phyloP scores from a whole-genome alignment of 2,329 filamentous ascomycete genomes.

The Paracoccidioides lutzii region DNA sequence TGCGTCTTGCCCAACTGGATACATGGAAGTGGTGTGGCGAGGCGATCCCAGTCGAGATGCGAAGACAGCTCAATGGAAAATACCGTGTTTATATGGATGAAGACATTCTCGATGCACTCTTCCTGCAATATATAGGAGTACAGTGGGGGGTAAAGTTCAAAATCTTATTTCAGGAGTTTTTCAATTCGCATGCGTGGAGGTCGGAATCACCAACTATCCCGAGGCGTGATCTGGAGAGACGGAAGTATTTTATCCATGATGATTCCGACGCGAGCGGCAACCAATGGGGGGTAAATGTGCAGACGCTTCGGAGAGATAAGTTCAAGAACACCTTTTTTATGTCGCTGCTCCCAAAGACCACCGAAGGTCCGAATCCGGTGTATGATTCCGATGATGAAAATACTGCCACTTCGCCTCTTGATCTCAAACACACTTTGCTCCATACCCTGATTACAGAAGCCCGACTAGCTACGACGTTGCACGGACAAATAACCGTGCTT shows the following conservation, averaged over 20 bases:
- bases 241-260: slow-evolving; percentile 33
- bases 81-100: slow-evolving; percentile 49
- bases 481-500: slow-evolving; percentile 40
- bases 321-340: slow-evolving; percentile 42
- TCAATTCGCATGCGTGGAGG: slow-evolving; percentile 31
- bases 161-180: slow-evolving; percentile 25
- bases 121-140: slow-evolving; percentile 43
- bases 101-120: slow-evolving; percentile 43
- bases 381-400: slow-evolving; percentile 29
- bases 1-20: slow-evolving; percentile 39
- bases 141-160: slow-evolving; percentile 40
- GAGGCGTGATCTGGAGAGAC: slow-evolving; percentile 29
- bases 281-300: slow-evolving; percentile 14
- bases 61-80: slow-evolving; percentile 43
- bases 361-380: slow-evolving; percentile 25
- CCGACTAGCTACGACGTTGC: slow-evolving; percentile 36
- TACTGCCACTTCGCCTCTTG: slow-evolving; percentile 31
- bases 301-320: slow-evolving; percentile 22
- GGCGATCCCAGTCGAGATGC: slow-evolving; percentile 37
- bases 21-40: slow-evolving; percentile 40
- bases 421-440: slow-evolving; percentile 44
- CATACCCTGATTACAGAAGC: slow-evolving; percentile 46
- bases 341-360: slow-evolving; percentile 38
- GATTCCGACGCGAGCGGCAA: background rate
- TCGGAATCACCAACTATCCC: slow-evolving; percentile 21